Evolutionary conservation across 768 basidiomycete genomes (phyloP).

Genomic region (Mycena venus): DNA sequence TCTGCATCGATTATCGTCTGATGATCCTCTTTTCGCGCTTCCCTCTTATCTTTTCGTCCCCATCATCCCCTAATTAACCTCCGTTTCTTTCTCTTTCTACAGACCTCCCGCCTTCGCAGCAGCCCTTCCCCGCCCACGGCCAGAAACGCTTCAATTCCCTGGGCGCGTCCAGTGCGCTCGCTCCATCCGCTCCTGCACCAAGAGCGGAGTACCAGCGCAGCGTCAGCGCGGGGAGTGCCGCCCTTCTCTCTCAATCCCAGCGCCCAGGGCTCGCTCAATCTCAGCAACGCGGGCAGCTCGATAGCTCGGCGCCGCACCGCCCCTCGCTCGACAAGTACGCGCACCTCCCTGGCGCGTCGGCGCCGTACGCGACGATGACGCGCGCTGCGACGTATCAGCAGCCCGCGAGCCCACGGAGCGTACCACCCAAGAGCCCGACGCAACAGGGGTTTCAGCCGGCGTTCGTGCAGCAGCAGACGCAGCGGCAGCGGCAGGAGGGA

Average conservation of each 20-base stretch:
- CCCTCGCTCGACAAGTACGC: slow-evolving; percentile 27
- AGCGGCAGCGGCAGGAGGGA: not conserved
- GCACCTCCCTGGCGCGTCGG: slow-evolving; percentile 27
- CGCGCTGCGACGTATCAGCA: slow-evolving; percentile 21
- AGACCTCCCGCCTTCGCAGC: slow-evolving; percentile 20
- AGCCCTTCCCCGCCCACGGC: slow-evolving; percentile 46
- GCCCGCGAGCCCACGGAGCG: not conserved
- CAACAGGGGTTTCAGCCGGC: no score
- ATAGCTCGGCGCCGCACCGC: not conserved
- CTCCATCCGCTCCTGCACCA: slow-evolving; percentile 3
- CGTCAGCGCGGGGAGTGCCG: slow-evolving; percentile 32
- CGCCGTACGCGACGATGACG: slow-evolving; percentile 31
- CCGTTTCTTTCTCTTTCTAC: not conserved
- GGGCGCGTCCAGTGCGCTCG: slow-evolving; percentile 36
- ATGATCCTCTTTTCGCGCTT: no score
- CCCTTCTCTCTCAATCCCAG: not conserved
- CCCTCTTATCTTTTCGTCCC: no score
- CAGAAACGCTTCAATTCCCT: slow-evolving; percentile 78
- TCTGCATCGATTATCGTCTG: no score
- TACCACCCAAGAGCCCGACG: not conserved
- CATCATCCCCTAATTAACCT: not conserved
- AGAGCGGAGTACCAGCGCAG: slow-evolving; percentile 36
- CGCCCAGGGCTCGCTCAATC: not conserved
- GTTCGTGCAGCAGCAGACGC: not conserved
- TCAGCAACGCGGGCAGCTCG: not conserved